Evolutionary conservation across 352 stramenopile genomes (phyloP), one percentile per base, ranked within the genome.

Genomic region (Blastocystis sp.): DNA sequence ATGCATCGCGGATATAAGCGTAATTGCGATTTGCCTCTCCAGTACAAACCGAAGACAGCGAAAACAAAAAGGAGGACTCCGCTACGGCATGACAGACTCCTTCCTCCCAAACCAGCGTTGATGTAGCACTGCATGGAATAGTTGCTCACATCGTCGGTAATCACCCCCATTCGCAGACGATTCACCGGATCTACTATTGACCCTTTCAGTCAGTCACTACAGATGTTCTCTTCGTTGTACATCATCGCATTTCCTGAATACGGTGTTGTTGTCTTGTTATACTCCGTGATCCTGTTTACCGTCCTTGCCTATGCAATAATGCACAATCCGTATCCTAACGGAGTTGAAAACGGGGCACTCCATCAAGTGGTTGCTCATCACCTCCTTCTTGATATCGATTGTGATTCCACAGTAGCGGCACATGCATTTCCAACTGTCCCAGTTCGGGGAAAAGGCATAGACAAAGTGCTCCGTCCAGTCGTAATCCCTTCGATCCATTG

Each of bases 361-460:
- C 21, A 9, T 9, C 7, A 74, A 45, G 64, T 74, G 64, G 4
- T 74, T 24, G 24, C 1, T 52, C 64, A 74, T 7, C 28, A 28
- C 28, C n/a, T 7, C 10, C 42, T 74, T 43, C 28, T 74, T 45
- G 24, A 42, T 24, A 2, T 43, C 34, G 17, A 74, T 28, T 6
- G 64, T 6, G 7, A 74, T n/a, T 0, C 64, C 64, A n/a, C 64
- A 74, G 34, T 74, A 42, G 28, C 34, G 64, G 21, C 64, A 74
- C 6, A 38, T 21, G 45, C 21, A 38, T 9, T 74, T 57, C 48
- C 48, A 57, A 14, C 48, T 57, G 48, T 57, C 48, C 48, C 48
- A 57, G 6, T 57, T 7, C 48, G 48, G 48, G 14, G 48, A 57
- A 57, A 57, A 57, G 48, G 48, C 48, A 14, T 57, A 57, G 14